phyloP scores from a whole-genome alignment of 2,329 filamentous ascomycete species.

The Aspergillus nomiae region DNA sequence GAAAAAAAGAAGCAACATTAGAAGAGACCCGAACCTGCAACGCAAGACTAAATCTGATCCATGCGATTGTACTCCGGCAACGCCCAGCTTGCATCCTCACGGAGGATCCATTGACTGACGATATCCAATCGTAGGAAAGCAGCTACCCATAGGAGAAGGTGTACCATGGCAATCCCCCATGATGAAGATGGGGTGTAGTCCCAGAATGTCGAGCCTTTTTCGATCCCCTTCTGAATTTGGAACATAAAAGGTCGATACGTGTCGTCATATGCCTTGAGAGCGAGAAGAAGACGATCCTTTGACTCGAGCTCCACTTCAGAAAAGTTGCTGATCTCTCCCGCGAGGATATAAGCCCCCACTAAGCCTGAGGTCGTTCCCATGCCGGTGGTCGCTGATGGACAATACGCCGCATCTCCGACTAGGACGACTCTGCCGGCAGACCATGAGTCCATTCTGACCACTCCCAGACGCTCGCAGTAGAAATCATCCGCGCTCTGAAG shows the following conservation, averaged over 20 bases:
- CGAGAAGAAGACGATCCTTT: conserved; percentile 31
- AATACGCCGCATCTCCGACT: conserved; percentile 45
- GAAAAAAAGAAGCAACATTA: too few relatives aligned
- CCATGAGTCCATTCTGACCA: conserved; percentile 51
- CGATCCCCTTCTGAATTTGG: conserved; percentile 35
- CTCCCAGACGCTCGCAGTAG: conserved; percentile 48
- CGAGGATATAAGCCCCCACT: conserved; percentile 56
- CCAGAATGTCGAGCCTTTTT: not conserved
- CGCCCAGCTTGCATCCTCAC: not conserved
- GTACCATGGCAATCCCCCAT: not conserved
- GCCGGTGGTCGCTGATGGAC: conserved; percentile 34
- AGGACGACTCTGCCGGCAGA: conserved; percentile 46
- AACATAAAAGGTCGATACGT: conserved; percentile 49
- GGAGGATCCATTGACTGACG: not conserved
- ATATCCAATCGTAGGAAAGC: not conserved
- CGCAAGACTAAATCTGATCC: not conserved
- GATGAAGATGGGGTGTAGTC: not conserved
- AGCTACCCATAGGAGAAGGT: not conserved
- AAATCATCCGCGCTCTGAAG: conserved; percentile 49
- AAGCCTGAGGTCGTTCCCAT: conserved; percentile 38
- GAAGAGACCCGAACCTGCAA: not conserved
- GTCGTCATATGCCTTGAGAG: conserved; percentile 42
- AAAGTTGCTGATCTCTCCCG: conserved; percentile 47
- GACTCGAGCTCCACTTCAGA: not conserved
- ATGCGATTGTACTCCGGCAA: not conserved